A percentile compares a stretch with the other conserved stretches of the same genome.
Evolutionary conservation across 2,329 filamentous ascomycete species (phyloP).

Genomic region (Delphinella strobiligena): DNA sequence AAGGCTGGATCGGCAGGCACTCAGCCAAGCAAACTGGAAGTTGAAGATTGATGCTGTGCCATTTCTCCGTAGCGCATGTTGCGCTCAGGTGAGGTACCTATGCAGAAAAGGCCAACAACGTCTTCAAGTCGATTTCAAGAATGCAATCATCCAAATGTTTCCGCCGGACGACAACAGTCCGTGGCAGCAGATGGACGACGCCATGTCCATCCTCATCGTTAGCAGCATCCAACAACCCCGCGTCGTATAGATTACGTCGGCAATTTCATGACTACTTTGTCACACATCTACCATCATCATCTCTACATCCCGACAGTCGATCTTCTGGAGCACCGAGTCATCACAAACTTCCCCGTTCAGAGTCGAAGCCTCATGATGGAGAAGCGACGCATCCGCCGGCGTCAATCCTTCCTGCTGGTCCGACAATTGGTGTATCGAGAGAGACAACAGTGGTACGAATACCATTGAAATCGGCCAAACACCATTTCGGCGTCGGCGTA

Average conservation of each 20-base stretch:
- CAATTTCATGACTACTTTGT: constrained; percentile 94
- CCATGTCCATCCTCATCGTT: not conserved
- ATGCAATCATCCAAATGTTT: not conserved
- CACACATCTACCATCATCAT: constrained; percentile 86
- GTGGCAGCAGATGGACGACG: not conserved
- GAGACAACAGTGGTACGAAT: constrained; percentile 93
- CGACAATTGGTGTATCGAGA: constrained; percentile 47
- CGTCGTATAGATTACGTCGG: too few species aligned
- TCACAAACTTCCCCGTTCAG: constrained; percentile 77
- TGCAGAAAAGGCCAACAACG: too few species aligned
- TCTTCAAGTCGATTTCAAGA: not conserved
- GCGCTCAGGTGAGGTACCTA: not conserved
- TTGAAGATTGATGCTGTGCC: not conserved
- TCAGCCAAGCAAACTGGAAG: too few species aligned
- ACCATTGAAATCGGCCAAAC: constrained; percentile 82
- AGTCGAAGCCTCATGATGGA: constrained; percentile 61
- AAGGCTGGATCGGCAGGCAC: too few species aligned
- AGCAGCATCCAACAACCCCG: too few species aligned
- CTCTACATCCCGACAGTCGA: constrained; percentile 75
- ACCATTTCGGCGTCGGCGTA: constrained; percentile 77
- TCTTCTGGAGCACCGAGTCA: constrained; percentile 47
- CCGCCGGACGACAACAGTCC: not conserved
- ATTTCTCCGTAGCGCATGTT: not conserved
- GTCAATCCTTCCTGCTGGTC: constrained; percentile 32
- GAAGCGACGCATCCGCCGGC: constrained; percentile 23